Evolutionary conservation across 108 stramenopile genomes (phyloP).

Genomic region (Pelagomonas calceolata): DNA sequence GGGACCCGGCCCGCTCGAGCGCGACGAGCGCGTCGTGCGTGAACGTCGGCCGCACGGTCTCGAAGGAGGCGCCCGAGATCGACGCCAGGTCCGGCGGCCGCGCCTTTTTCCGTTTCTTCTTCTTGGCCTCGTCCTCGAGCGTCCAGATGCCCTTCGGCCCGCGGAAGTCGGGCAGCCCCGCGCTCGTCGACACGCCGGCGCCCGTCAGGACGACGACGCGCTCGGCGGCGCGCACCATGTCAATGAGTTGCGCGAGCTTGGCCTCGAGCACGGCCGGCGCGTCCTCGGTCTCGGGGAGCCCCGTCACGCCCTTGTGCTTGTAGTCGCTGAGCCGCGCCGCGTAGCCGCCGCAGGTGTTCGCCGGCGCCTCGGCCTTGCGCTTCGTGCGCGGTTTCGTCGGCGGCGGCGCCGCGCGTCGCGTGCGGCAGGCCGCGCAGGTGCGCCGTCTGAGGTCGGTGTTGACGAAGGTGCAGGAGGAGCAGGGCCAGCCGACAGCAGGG

Average conservation of each 20-base stretch:
- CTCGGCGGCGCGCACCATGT: slow-evolving; percentile 37
- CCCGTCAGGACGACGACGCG: slow-evolving; percentile 75
- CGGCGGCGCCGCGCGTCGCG: too few species aligned
- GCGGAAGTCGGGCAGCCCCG: slow-evolving; percentile 92
- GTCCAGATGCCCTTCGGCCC: slow-evolving; percentile 87
- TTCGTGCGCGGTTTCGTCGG: too few species aligned
- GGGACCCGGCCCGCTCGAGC: slow-evolving; percentile 21
- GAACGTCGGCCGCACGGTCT: slow-evolving; percentile 51
- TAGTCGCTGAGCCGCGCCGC: slow-evolving; percentile 24
- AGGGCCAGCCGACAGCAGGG: too few species aligned
- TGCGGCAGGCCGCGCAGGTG: too few species aligned
- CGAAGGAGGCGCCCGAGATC: slow-evolving; percentile 29
- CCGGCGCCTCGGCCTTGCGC: too few species aligned
- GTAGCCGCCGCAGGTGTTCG: neutral
- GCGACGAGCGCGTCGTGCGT: slow-evolving; percentile 62
- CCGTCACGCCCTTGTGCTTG: slow-evolving; percentile 61
- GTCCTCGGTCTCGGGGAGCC: slow-evolving; percentile 66
- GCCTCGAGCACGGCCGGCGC: slow-evolving; percentile 34
- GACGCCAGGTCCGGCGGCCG: slow-evolving; percentile 4
- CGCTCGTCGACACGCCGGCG: slow-evolving; percentile 80
- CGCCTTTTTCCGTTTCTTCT: slow-evolving; percentile 9
- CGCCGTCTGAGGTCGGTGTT: too few species aligned
- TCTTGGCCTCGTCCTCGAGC: slow-evolving; percentile 43
- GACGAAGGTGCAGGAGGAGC: too few species aligned
- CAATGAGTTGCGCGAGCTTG: slow-evolving; percentile 45